phyloP scores from a whole-genome alignment of 2,329 filamentous ascomycete genomes.

The Pseudovirgaria hyperparasitica region DNA sequence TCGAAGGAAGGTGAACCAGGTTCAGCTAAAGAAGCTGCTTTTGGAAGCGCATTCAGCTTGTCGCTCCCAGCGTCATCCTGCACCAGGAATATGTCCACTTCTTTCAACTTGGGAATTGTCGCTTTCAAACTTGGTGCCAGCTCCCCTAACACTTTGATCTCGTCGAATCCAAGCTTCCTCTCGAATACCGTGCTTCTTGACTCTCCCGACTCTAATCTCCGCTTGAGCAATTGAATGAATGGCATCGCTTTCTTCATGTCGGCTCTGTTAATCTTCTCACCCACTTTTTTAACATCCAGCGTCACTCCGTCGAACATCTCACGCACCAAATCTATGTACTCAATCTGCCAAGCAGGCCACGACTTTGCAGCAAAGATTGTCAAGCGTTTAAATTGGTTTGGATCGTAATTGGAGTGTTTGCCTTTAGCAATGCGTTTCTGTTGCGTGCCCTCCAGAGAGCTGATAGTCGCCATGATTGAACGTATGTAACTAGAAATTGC shows the following conservation, averaged over 20 bases:
- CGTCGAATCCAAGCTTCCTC: neutral
- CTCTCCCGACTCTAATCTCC: constrained; percentile 1
- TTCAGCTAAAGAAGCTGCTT: too few relatives aligned
- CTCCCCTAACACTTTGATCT: constrained; percentile 1
- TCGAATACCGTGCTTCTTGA: neutral
- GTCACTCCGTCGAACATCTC: constrained; percentile 54
- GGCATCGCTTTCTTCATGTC: constrained; percentile 95
- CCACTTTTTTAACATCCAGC: constrained; percentile 66
- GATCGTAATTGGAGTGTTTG: constrained; percentile 74
- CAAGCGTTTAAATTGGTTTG: constrained; percentile 66
- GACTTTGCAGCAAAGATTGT: constrained; percentile 64
- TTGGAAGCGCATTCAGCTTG: too few relatives aligned
- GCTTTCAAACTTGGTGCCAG: neutral
- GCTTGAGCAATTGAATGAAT: constrained; percentile 54
- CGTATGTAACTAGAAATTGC: constrained; percentile 69
- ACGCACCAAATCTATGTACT: constrained; percentile 69
- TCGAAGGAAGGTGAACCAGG: too few relatives aligned
- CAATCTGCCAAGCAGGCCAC: constrained; percentile 77
- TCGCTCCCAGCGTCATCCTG: neutral
- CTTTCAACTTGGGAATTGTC: neutral
- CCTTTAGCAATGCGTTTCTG: constrained; percentile 58
- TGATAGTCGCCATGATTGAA: constrained; percentile 56
- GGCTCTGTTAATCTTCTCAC: constrained; percentile 60
- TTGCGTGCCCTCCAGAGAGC: constrained; percentile 62
- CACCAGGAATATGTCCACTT: neutral